Conservation (phyloP, 2,329 filamentous ascomycete species). For the Venturia aucupariae region DNA sequence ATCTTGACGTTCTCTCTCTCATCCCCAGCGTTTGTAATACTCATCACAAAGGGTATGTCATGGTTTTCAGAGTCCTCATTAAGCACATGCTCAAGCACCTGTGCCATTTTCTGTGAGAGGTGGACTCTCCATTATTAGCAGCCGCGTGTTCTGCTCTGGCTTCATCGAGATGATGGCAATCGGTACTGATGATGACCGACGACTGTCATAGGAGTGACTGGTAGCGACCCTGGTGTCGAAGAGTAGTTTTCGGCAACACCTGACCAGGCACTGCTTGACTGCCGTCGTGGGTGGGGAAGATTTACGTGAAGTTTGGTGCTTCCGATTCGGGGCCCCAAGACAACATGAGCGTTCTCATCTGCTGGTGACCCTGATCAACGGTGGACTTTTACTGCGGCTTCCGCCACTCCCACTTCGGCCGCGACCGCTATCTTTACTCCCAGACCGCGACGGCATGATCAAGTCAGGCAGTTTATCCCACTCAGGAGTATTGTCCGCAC, state of each 20-base stretch:
- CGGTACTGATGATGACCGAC: not conserved
- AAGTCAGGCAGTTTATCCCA: slow-evolving; percentile 14
- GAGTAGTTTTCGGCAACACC: too few species aligned
- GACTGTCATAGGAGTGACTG: too few species aligned
- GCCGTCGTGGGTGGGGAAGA: too few species aligned
- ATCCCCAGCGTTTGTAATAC: not conserved
- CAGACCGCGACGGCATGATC: not conserved
- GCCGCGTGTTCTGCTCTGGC: not conserved
- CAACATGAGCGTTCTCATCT: not conserved
- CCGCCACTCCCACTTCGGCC: slow-evolving; percentile 1
- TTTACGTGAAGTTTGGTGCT: not conserved
- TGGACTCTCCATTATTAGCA: too few species aligned
- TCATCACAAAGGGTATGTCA: not conserved
- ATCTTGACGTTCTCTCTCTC: not conserved
- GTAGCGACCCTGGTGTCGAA: too few species aligned
- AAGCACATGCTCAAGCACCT: not conserved
- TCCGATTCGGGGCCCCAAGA: not conserved
- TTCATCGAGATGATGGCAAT: not conserved
- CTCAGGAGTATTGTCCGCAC: slow-evolving; percentile 2
- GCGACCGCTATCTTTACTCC: not conserved
- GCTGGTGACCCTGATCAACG: slow-evolving; percentile 5
- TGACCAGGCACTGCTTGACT: too few species aligned
- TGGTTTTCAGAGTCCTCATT: not conserved
- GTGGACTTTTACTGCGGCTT: not conserved
- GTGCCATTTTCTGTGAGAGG: not conserved